Evolutionary conservation across 306 rosid genomes (phyloP), one percentile per base, ranked within the genome.

Genomic region (Carpinus fangiana): DNA sequence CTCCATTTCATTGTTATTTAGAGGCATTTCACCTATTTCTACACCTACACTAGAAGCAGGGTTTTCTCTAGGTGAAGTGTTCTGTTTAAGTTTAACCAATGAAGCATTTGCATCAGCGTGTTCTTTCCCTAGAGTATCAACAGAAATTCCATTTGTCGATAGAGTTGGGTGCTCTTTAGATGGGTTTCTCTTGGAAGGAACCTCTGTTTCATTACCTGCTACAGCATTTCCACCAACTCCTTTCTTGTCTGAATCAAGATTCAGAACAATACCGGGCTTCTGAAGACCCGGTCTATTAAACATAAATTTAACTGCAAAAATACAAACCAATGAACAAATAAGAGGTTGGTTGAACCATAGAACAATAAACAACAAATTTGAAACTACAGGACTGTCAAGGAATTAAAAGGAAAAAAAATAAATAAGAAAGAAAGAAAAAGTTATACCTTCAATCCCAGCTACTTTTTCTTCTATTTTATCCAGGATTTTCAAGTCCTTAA

Each of bases 241-340:
- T 71, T 83, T 87, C 87, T 73, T 73, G 62, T 74, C 86, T 81
- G 81, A 70, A 82, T 76, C 89, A 76, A 64, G 81, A 75, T 76
- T 80, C 83, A 71, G 73, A 66, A 70, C 66, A 72, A 74, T 77
- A 71, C 54, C 81, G 52, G 76, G 83, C 72, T 82, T 86, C 67
- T 73, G 54, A 43, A 64, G 20, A 91, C 83, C 86, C 86, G 73
- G 67, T 86, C 72, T 86, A 87, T 90, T 95, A 82, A 93, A 86
- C 71, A 93, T 70, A 77, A 67, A 59, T 85, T 86, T 87, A 85
- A 89, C 99, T 95, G 97, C 89, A 86, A 84, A 78, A 81, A 81
- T 80, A 51, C 43, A 74, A 83, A 84, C 76, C 81, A 82, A 84
- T 70, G 83, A 76, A 38, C 70, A 45, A 46, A 79, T 86, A 80